A percentile compares a stretch with the other conserved stretches of the same genome.
Conservation (phyloP, 1,139 yeast genomes). For the Pichia sp. region DNA sequence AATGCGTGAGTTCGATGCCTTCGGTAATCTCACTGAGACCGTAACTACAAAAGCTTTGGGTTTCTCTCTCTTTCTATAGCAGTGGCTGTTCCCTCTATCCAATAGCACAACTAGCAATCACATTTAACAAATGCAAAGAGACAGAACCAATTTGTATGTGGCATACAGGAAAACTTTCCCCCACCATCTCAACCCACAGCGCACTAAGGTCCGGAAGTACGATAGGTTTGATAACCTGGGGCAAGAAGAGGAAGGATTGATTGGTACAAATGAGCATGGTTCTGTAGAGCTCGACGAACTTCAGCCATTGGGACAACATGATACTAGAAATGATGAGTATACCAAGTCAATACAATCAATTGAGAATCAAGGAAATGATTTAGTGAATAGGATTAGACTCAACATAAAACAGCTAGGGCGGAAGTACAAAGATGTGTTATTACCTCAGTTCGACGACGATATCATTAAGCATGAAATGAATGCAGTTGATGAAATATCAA, state of each 20-base stretch:
- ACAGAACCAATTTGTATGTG: conserved; percentile 61
- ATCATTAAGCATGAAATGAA: conserved; percentile 13
- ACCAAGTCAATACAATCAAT: conserved; percentile 11
- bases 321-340: conserved; percentile 5
- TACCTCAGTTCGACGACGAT: conserved; percentile 79
- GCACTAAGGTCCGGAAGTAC: background rate
- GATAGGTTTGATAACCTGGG: conserved; percentile 34
- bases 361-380: conserved; percentile 13
- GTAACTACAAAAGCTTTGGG: no score
- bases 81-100: background rate
- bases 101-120: no score
- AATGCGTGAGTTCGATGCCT: no score
- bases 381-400: conserved; percentile 8
- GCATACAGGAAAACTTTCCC: conserved; percentile 72
- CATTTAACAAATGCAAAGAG: conserved; percentile 75
- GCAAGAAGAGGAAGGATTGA: conserved; percentile 52
- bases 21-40: no score
- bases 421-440: conserved; percentile 71
- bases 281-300: conserved; percentile 43
- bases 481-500: conserved; percentile 65
- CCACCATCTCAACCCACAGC: conserved; percentile 38
- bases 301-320: conserved; percentile 20
- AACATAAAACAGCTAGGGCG: conserved; percentile 52
- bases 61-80: no score
- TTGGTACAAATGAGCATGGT: conserved; percentile 10